Base-by-base conservation (phyloP, 768 basidiomycete genomes). In the Suillus bovinus region DNA sequence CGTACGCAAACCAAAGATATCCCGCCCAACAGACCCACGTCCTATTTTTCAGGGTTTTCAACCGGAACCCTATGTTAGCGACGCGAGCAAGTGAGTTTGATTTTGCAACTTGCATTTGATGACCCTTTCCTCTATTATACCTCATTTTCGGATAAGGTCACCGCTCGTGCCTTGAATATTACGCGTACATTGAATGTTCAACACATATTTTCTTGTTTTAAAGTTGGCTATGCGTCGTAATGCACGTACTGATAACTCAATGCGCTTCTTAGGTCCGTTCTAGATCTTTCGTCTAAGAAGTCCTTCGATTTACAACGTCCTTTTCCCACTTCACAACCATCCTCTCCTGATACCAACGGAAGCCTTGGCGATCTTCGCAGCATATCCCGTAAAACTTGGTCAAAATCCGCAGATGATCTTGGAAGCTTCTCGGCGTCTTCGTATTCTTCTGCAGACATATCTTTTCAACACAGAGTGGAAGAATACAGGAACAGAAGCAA, bases 11-110 rank as follows among this genome's bases (percentile, higher is more conserved):
- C 89, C 85, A 59, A 93, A 91, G 80, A 94, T 93, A 41, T 93
- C 92, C 36, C 86, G 88, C 52, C 91, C 91, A 1, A 91, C 90
- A 5, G 92, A 93, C 68, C 91, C 90, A 10, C 78, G 91, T 24
- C 92, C 90, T 3, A 88, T 93, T 59, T 74, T 89, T 65, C 66
- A 76, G 3, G 75, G 36, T 39, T 66, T 80, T 50, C 77, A 76
- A 65, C 69, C 72, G 22, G 86, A 89, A 66, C 77, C 76, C 2
- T 84, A 84, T 66, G 76, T 77, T 42, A 71, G 77, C 58, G 78
- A 80, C 62, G 81, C 82, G 66, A 77, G 79, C 70, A 81, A 81
- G 90, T 88, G 75, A 76, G 87, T 76, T 27, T 24, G 13, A 5
- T 10, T 55, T 47, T 59, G 10, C 11, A 52, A 11, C 50, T 1